A percentile compares a stretch with the other conserved stretches of the same genome.
phyloP scores from a whole-genome alignment of 345 rosid genomes.

The Moricandia moricandioides region DNA sequence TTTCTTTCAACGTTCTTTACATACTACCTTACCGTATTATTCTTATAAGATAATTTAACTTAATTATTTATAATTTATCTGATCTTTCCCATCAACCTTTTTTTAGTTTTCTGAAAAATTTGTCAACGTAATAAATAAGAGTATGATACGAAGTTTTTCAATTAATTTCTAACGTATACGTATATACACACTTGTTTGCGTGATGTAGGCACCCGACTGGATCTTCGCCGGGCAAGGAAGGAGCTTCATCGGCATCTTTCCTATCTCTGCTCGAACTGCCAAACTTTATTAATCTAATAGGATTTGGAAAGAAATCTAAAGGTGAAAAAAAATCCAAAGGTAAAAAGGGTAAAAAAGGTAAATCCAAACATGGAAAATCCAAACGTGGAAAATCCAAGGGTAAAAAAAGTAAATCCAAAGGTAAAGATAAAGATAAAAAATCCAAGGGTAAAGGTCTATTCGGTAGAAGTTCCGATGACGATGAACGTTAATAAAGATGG shows the following conservation, averaged over 20 bases:
- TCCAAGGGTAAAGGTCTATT: not conserved
- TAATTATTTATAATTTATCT: no score
- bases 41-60: no score
- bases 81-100: no score
- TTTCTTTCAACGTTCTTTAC: not conserved
- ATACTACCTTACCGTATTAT: no score
- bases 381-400: not conserved
- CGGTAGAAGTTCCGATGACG: not conserved
- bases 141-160: not conserved
- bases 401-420: not conserved
- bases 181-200: not conserved
- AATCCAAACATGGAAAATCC: not conserved
- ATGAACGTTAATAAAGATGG: not conserved
- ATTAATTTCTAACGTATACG: not conserved
- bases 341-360: not conserved
- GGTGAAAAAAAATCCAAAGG: not conserved
- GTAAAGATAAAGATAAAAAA: not conserved
- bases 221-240: not conserved
- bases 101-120: no score
- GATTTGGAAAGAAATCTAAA: not conserved
- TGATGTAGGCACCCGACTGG: not conserved
- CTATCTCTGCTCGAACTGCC: not conserved
- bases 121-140: not conserved
- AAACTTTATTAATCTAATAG: not conserved
- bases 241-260: not conserved